phyloP scores from a whole-genome alignment of 176 grass and related monocot species.

The Themeda triandra region DNA sequence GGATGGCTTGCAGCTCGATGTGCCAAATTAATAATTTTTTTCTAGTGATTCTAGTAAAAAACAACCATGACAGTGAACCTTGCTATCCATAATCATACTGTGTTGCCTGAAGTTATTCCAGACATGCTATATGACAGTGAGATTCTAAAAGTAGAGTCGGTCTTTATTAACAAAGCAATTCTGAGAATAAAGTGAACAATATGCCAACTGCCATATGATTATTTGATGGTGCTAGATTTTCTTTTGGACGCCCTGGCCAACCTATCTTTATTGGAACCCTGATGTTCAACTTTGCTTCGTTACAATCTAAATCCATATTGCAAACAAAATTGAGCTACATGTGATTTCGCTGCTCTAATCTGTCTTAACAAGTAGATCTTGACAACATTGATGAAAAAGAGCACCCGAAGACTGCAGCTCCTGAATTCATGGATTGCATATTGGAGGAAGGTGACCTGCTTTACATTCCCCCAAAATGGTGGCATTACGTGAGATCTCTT shows the following conservation, averaged over 20 bases:
- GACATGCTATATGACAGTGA: neutral
- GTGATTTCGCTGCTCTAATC: slow-evolving; percentile 11
- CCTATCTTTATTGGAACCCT: neutral
- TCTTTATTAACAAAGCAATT: neutral
- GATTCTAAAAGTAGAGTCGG: neutral
- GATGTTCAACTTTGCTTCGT: neutral
- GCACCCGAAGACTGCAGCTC: slow-evolving; percentile 54
- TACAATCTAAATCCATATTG: neutral
- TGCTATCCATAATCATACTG: neutral
- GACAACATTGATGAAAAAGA: slow-evolving; percentile 60
- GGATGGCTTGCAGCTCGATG: too few species aligned
- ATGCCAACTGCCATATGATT: neutral
- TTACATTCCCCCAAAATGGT: slow-evolving; percentile 96
- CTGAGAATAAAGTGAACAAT: neutral
- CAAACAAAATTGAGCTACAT: slow-evolving; percentile 5
- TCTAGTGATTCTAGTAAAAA: too few species aligned
- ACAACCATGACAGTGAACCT: too few species aligned
- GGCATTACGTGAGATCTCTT: slow-evolving; percentile 90
- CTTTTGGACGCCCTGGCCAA: neutral
- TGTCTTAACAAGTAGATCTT: slow-evolving; percentile 71
- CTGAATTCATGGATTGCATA: slow-evolving; percentile 81
- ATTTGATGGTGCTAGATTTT: neutral
- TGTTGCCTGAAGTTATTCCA: neutral
- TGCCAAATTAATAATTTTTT: too few species aligned
- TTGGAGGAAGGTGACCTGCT: slow-evolving; percentile 92